A percentile compares a stretch with the other conserved stretches of the same genome.
phyloP scores from a whole-genome alignment of 2,329 filamentous ascomycete genomes.

The Trichoderma endophyticum region DNA sequence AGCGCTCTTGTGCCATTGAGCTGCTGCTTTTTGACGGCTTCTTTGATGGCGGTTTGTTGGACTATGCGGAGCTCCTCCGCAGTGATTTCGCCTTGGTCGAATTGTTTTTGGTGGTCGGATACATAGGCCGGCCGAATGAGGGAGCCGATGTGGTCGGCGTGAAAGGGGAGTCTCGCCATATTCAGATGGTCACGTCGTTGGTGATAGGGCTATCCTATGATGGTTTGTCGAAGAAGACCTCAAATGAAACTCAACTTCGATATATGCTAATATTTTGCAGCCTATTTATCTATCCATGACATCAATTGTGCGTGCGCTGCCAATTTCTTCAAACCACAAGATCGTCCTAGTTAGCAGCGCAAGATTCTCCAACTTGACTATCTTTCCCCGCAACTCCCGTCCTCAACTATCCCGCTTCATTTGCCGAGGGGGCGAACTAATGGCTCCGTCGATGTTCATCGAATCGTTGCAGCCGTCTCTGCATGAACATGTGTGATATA shows the following conservation, averaged over 20 bases:
- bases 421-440: background rate
- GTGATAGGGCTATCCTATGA: background rate
- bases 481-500: conserved; percentile 2
- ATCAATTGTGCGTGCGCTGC: background rate
- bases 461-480: background rate
- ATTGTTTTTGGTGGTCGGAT: conserved; percentile 47
- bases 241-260: background rate
- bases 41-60: conserved; percentile 61
- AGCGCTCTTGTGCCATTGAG: conserved; percentile 60
- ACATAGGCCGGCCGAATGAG: conserved; percentile 63
- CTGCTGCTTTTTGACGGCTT: conserved; percentile 63
- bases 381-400: conserved; percentile 2
- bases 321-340: background rate
- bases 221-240: background rate
- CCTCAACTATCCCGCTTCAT: background rate
- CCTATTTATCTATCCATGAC: background rate
- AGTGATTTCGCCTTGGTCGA: conserved; percentile 47
- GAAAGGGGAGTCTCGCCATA: conserved; percentile 51
- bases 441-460: background rate
- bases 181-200: background rate
- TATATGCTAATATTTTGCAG: background rate
- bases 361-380: background rate
- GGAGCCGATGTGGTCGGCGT: conserved; percentile 71
- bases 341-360: background rate
- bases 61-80: conserved; percentile 47